A percentile compares a stretch with the other conserved stretches of the same genome.
Conservation (phyloP, 805 yeast genomes). For the Candida jianshihensis region DNA sequence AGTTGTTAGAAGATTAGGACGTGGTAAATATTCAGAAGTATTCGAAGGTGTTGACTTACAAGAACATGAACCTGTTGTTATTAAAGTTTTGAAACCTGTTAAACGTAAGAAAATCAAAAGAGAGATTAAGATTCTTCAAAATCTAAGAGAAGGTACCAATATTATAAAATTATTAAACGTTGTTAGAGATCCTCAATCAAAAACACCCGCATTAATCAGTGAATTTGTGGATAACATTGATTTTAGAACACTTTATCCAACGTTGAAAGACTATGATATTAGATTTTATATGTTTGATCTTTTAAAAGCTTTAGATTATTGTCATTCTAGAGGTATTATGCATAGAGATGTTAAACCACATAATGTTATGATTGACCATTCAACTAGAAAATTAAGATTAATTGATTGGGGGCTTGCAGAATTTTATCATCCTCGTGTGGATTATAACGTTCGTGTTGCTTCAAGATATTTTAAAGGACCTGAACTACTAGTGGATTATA, state of each 20-base stretch:
- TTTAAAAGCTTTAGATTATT: slow-evolving; percentile 75
- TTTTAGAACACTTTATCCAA: slow-evolving; percentile 80
- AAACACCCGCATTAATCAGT: slow-evolving; percentile 84
- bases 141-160: slow-evolving; percentile 78
- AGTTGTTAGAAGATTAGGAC: slow-evolving; percentile 74
- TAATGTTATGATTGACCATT: slow-evolving; percentile 87
- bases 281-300: slow-evolving; percentile 79
- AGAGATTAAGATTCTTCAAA: slow-evolving; percentile 82
- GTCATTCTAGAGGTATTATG: slow-evolving; percentile 92
- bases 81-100: slow-evolving; percentile 89
- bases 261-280: slow-evolving; percentile 66
- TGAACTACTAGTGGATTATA: slow-evolving; percentile 74
- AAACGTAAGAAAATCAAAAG: slow-evolving; percentile 88
- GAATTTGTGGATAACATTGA: slow-evolving; percentile 82
- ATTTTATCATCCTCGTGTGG: slow-evolving; percentile 84
- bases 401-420: slow-evolving; percentile 97
- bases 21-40: slow-evolving; percentile 93
- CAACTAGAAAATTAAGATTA: slow-evolving; percentile 50
- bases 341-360: slow-evolving; percentile 94
- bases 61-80: slow-evolving; percentile 62
- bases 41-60: slow-evolving; percentile 72
- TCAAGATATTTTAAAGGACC: slow-evolving; percentile 91
- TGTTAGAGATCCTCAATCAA: slow-evolving; percentile 79
- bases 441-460: slow-evolving; percentile 88
- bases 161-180: slow-evolving; percentile 70